Evolutionary conservation across 2,329 filamentous ascomycete species (phyloP).

Genomic region (Fusarium tanahbumbuense): DNA sequence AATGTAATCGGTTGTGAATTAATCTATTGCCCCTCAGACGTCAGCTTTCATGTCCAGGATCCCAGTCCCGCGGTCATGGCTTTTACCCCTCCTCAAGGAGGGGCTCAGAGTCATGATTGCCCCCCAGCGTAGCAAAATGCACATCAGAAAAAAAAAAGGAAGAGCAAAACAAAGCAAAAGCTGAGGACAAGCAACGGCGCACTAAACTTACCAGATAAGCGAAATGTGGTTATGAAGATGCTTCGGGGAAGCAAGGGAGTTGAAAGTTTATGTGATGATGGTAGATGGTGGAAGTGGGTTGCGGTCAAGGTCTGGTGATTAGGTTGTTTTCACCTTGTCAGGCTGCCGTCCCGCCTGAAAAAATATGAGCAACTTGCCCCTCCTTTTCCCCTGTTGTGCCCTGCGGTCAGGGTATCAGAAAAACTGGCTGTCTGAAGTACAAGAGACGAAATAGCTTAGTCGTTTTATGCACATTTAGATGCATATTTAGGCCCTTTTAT

Average conservation of each 20-base stretch:
- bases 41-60: constrained; percentile 26
- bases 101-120: constrained; percentile 33
- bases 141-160: background rate
- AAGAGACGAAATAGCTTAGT: background rate
- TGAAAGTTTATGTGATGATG: constrained; percentile 28
- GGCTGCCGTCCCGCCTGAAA: constrained; percentile 37
- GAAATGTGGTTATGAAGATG: constrained; percentile 28
- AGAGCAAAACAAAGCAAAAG: background rate
- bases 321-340: constrained; percentile 39
- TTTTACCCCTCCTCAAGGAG: constrained; percentile 41
- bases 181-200: background rate
- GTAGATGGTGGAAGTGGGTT: constrained; percentile 39
- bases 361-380: constrained; percentile 40
- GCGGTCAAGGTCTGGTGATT: constrained; percentile 46
- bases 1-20: constrained; percentile 27
- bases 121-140: constrained; percentile 11
- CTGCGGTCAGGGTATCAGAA: background rate
- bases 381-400: constrained; percentile 41
- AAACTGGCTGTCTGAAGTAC: background rate
- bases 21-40: constrained; percentile 28
- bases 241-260: constrained; percentile 11
- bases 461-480: background rate
- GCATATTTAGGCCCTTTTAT: background rate
- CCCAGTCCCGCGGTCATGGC: constrained; percentile 36
- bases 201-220: constrained; percentile 38